Base-by-base conservation (phyloP, 306 rosid species). In the Vigna unguiculata region DNA sequence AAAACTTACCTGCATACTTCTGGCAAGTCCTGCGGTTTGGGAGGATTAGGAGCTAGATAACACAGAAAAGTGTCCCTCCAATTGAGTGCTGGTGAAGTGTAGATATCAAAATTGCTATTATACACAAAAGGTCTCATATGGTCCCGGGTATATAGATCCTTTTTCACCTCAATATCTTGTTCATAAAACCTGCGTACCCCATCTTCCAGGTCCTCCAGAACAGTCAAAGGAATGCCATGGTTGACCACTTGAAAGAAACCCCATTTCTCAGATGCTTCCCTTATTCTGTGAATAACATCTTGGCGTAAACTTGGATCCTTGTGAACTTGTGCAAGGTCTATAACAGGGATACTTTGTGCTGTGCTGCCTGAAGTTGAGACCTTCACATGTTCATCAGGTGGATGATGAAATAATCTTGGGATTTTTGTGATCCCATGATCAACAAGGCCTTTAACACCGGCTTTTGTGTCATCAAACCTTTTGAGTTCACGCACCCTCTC, bases 391-490 rank as follows among this genome's bases (percentile, higher is more conserved):
- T 67, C 36, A 1, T 64, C 51, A 2, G 64, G 82, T 49, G 72
- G 73, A 5, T 80, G 82, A 70, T 80, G 72, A 51, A 89, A 91
- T 5, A 91, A 52, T 13, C 40, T 60, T 4, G 92, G 94, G 19
- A 91, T 54, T 55, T 87, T 63, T 40, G 45, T 40, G 45, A 87
- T 7, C 3, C 90, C 89, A 20, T 86, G 74, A 86, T 90, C 96
- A 21, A 82, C 86, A 28, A 88, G 87, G 0, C 96, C 83, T 63
- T 79, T 72, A 10, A 79, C 83, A 22, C 83, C 83, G 13, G 25
- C 19, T 79, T 79, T 79, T 30, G 79, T 53, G 66, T 63, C 83
- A 79, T 83, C 89, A 57, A 83, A 87, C 38, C 77, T 81, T 77
- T 78, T 85, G 12, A 80, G 72, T 45, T 40, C 71, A n/a, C 16